Evolutionary conservation across 2,329 filamentous ascomycete genomes (phyloP).

Genomic region (Diaporthe caulivora): DNA sequence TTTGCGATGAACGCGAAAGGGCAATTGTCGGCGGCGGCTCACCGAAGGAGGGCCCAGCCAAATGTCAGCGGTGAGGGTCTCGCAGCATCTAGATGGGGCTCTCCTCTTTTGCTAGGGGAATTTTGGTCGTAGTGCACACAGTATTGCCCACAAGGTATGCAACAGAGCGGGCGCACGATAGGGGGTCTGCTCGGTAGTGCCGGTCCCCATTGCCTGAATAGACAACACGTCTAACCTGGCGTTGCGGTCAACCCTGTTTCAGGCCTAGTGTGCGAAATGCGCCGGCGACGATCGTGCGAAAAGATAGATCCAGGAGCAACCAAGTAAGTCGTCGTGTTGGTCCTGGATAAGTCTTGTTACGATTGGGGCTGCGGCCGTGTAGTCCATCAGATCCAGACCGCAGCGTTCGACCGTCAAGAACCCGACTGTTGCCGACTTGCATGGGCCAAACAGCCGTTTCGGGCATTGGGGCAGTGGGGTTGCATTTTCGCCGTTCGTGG

Average conservation of each 20-base stretch:
- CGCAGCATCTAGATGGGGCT: constrained; percentile 2
- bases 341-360: constrained; percentile 24
- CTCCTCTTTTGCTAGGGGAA: not conserved
- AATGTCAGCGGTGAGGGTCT: constrained; percentile 22
- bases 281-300: constrained; percentile 24
- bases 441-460: constrained; percentile 22
- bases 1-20: not conserved
- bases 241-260: constrained; percentile 26
- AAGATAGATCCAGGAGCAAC: constrained; percentile 16
- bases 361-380: not conserved
- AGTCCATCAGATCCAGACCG: not conserved
- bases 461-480: constrained; percentile 18
- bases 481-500: constrained; percentile 7
- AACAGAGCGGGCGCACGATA: constrained; percentile 25
- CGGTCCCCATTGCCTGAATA: constrained; percentile 26
- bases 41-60: not conserved
- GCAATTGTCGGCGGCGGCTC: constrained; percentile 5
- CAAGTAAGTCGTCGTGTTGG: not conserved
- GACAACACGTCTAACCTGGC: constrained; percentile 12
- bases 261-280: constrained; percentile 20
- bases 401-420: not conserved
- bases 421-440: constrained; percentile 30
- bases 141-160: constrained; percentile 28
- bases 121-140: not conserved
- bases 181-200: constrained; percentile 27